Evolutionary conservation across 306 rosid genomes (phyloP), one percentile per base, ranked within the genome.

Genomic region (Vigna unguiculata): DNA sequence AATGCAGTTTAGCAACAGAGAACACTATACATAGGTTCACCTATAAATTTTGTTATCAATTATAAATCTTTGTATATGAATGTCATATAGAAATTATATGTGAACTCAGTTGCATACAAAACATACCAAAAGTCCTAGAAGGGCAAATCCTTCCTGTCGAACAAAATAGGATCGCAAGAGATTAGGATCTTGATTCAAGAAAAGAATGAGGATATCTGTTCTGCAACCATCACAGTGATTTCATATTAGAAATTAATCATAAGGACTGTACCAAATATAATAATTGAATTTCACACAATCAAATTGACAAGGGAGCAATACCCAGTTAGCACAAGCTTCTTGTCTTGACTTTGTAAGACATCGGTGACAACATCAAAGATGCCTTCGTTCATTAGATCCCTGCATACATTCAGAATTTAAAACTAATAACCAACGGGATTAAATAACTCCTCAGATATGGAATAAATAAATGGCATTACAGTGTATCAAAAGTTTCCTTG

Each of bases 331-430:
- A 90, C 89, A 78, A 94, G 89, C 86, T 84, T 92, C 80, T 94
- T 91, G 88, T 94, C 98, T 80, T 84, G 71, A 88, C 90, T 85
- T 83, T 89, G 97, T 84, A 94, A 72, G 57, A 91, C 90, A 84
- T 91, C 91, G 19, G 88, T 77, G 51, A 91, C 77, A 73, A 94
- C 85, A 58, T 89, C 95, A 81, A 94, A 94, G 81, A 94, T 90
- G 38, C 98, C 98, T 88, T 94, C 98, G 82, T 87, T 91, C 93
- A 85, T 87, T 63, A 94, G 91, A 86, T 94, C 97, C 93, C 98
- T 94, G 77, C 80, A 85, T 69, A 52, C 61, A 79, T 72, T 38
- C 72, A 78, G 49, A 84, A 55, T 30, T 82, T 72, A 61, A 46
- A 81, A 38, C 49, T 78, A 71, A 61, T 60, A 78, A 72, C 32